A percentile compares a stretch with the other conserved stretches of the same genome.
These are phyloP conservation scores for Neonectria magnoliae DNA, from an alignment of 2,329 filamentous ascomycete species.

Conservation along the genomic window DNA sequence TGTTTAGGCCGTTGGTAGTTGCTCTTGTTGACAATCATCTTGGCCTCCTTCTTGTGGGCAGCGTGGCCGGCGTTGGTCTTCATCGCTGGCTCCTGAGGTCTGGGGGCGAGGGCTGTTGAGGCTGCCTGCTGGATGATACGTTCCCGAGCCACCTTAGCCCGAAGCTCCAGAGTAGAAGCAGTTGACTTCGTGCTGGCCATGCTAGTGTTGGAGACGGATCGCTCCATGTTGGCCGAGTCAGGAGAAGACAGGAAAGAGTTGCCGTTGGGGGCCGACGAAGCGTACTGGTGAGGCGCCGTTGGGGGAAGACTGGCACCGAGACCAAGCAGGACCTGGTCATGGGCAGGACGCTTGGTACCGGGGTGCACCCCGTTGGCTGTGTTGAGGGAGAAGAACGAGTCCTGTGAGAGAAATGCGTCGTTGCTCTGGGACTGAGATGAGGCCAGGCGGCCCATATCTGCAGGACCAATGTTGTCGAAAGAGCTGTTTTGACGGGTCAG, in stretches of 20 bases:
- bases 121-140: slow-evolving; percentile 57
- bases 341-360: slow-evolving; percentile 44
- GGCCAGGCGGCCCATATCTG: slow-evolving; percentile 51
- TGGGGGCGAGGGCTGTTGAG: slow-evolving; percentile 56
- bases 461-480: slow-evolving; percentile 44
- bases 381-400: slow-evolving; percentile 32
- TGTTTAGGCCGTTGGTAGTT: slow-evolving; percentile 71
- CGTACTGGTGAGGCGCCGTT: slow-evolving; percentile 43
- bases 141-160: slow-evolving; percentile 59
- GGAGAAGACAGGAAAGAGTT: slow-evolving; percentile 42
- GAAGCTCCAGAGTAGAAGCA: slow-evolving; percentile 54
- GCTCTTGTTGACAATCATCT: slow-evolving; percentile 55
- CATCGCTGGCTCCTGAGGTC: slow-evolving; percentile 45
- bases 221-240: slow-evolving; percentile 55
- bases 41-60: slow-evolving; percentile 51
- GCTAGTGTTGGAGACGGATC: slow-evolving; percentile 58
- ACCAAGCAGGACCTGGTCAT: slow-evolving; percentile 48
- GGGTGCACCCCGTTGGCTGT: slow-evolving; percentile 29
- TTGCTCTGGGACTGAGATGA: slow-evolving; percentile 50
- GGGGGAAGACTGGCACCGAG: slow-evolving; percentile 50
- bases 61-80: slow-evolving; percentile 13
- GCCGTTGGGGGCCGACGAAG: slow-evolving; percentile 42
- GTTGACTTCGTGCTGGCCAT: slow-evolving; percentile 55
- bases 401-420: slow-evolving; percentile 34
- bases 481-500: slow-evolving; percentile 57